Conservation (phyloP, 176 grass and related monocot genomes). For the Triticum timopheevii region DNA sequence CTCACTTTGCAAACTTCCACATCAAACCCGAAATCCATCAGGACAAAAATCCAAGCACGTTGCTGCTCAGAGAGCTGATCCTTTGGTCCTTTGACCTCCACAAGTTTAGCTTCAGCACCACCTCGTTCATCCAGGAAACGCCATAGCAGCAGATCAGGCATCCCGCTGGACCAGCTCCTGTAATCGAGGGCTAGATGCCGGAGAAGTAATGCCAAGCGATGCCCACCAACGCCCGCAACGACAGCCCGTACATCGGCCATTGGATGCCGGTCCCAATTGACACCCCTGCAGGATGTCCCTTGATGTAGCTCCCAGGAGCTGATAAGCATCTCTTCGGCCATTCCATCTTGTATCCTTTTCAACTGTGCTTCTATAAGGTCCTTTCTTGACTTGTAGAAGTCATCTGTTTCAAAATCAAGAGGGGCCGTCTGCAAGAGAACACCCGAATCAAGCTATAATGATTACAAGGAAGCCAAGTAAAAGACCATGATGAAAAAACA, state of each 20-base stretch:
- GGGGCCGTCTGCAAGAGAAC: slow-evolving; percentile 61
- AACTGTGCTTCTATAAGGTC: slow-evolving; percentile 70
- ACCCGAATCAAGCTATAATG: background rate
- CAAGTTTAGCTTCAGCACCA: slow-evolving; percentile 71
- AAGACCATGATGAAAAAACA: background rate
- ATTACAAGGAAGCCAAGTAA: background rate
- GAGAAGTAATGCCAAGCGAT: slow-evolving; percentile 59
- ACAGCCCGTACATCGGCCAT: slow-evolving; percentile 70
- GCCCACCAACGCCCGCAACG: slow-evolving; percentile 55
- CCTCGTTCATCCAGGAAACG: slow-evolving; percentile 60
- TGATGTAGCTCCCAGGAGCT: slow-evolving; percentile 73
- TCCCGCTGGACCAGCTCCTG: slow-evolving; percentile 90
- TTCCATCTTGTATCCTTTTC: slow-evolving; percentile 64
- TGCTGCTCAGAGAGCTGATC: slow-evolving; percentile 91
- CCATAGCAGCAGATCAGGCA: slow-evolving; percentile 89
- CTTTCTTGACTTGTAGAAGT: slow-evolving; percentile 81
- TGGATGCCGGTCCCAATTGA: slow-evolving; percentile 68
- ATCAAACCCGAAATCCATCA: slow-evolving; percentile 77
- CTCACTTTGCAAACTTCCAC: slow-evolving; percentile 90
- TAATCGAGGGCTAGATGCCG: slow-evolving; percentile 79
- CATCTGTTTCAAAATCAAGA: slow-evolving; percentile 78
- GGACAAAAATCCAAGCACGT: slow-evolving; percentile 76
- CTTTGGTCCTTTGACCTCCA: slow-evolving; percentile 89
- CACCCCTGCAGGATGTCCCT: slow-evolving; percentile 66
- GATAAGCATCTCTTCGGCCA: slow-evolving; percentile 84